Evolutionary conservation across 495 filamentous ascomycete genomes (phyloP), one percentile per base, ranked within the genome.

Genomic region (Penicillium simplicissimum): DNA sequence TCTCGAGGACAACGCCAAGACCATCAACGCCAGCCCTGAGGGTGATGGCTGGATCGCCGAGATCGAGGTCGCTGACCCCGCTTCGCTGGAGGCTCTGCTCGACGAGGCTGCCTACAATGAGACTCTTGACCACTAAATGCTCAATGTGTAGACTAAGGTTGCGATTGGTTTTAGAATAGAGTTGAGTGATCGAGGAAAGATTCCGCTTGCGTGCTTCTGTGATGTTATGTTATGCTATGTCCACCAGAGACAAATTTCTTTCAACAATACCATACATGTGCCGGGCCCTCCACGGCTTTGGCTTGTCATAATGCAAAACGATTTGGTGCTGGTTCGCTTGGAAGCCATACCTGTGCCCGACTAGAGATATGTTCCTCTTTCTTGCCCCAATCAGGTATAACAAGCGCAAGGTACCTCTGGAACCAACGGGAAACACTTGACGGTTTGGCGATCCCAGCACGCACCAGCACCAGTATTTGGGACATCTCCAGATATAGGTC

Each of bases 31-130:
- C 75, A 86, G 87, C 54, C 88, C 93, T 37, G 90, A 93, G 80
- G 88, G 81, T 54, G 90, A 94, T 47, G 95, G 90, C 53, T 98
- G 95, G 95, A 90, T 98, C 72, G 92, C 88, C 36, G 92, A 90
- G 84, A 86, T 97, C 56, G 78, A 89, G 79, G 80, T 97, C 45
- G 75, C 66, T 61, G 88, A 92, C 76, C 69, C 70, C 51, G 80
- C 84, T 66, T 92, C 96, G 72, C 66, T 92, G 54, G 90, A 93
- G 38, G 74, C 67, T 17, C 78, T 97, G 69, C 89, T 98, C 87
- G 86, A 85, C 64, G 77, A 69, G 53, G 80, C 85, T 64, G 87
- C 81, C 58, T 98, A 98, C 79, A 84, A 84, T 68, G 81, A 79
- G 56, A 91, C 88, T 71, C 87, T 86, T 25, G 84, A 86, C 66